A percentile compares a stretch with the other conserved stretches of the same genome.
Conservation (phyloP, 139 green algal species). For the Asterochloris erici region DNA sequence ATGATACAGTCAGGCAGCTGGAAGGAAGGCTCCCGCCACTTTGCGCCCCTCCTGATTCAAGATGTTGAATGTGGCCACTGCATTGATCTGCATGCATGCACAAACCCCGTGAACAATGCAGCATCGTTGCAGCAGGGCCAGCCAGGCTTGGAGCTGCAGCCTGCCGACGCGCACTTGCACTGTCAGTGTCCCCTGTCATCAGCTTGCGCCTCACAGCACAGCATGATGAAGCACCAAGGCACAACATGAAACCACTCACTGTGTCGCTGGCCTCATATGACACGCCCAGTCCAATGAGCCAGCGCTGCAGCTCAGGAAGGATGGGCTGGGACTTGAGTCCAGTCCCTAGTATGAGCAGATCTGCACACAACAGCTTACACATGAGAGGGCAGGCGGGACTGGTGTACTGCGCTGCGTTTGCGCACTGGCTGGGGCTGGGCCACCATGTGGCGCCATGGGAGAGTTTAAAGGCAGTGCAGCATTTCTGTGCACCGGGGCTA, state of each 20-base stretch:
- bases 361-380: not conserved
- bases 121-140: not conserved
- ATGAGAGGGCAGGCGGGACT: not conserved
- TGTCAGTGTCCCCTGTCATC: no score
- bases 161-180: no score
- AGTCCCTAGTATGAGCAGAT: slow-evolving; percentile 1
- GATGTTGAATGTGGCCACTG: slow-evolving; percentile 70
- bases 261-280: slow-evolving; percentile 59
- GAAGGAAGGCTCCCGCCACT: slow-evolving; percentile 60
- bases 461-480: no score
- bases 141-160: not conserved
- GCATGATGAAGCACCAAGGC: no score
- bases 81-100: slow-evolving; percentile 47
- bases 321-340: slow-evolving; percentile 4
- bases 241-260: no score
- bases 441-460: no score
- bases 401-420: no score
- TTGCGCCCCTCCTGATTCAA: slow-evolving; percentile 71
- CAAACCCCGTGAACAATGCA: not conserved
- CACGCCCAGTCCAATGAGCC: slow-evolving; percentile 38
- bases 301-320: slow-evolving; percentile 3
- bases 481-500: no score
- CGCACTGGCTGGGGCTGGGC: no score
- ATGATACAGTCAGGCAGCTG: slow-evolving; percentile 4
- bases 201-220: no score